A percentile compares a stretch with the other conserved stretches of the same genome.
Evolutionary conservation across 208 protist genomes (phyloP).

Genomic region (Crithidia brevicula): DNA sequence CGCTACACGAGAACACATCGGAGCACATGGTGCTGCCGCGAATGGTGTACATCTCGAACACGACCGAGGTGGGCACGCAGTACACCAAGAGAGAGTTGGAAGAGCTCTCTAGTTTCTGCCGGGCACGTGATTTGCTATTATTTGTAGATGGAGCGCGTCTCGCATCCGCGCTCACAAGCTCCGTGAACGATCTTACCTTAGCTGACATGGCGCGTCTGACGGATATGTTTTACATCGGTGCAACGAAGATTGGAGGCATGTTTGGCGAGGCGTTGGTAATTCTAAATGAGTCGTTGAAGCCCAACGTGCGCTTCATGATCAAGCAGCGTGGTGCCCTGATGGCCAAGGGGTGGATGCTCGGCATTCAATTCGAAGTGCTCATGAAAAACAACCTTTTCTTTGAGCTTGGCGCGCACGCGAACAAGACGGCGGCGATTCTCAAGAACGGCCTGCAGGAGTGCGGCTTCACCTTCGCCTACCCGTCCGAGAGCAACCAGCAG

Average conservation of each 20-base stretch:
- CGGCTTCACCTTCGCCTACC: constrained; percentile 32
- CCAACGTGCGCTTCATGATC: constrained; percentile 39
- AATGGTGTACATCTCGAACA: constrained; percentile 64
- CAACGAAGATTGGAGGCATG: constrained; percentile 46
- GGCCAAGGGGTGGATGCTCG: constrained; percentile 64
- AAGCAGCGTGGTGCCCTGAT: constrained; percentile 57
- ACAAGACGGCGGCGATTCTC: constrained; percentile 46
- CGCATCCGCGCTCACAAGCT: constrained; percentile 31
- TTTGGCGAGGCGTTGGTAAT: constrained; percentile 59
- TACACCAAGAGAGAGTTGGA: constrained; percentile 54
- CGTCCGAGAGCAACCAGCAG: constrained; percentile 41
- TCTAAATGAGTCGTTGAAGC: constrained; percentile 35
- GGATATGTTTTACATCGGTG: constrained; percentile 62
- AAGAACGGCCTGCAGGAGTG: constrained; percentile 39
- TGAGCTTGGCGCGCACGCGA: constrained; percentile 39
- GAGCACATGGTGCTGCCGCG: constrained; percentile 55
- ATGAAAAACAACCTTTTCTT: constrained; percentile 42
- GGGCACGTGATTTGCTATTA: constrained; percentile 35
- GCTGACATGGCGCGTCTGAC: constrained; percentile 45
- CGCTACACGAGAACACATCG: constrained; percentile 30
- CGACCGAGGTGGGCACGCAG: constrained; percentile 50
- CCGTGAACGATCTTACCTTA: constrained; percentile 42
- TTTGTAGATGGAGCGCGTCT: constrained; percentile 56
- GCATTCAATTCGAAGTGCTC: constrained; percentile 57
- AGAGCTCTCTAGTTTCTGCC: constrained; percentile 39